These are phyloP conservation scores for Colletotrichum costaricense DNA, from an alignment of 2,329 filamentous ascomycete species.

Conservation along the genomic window DNA sequence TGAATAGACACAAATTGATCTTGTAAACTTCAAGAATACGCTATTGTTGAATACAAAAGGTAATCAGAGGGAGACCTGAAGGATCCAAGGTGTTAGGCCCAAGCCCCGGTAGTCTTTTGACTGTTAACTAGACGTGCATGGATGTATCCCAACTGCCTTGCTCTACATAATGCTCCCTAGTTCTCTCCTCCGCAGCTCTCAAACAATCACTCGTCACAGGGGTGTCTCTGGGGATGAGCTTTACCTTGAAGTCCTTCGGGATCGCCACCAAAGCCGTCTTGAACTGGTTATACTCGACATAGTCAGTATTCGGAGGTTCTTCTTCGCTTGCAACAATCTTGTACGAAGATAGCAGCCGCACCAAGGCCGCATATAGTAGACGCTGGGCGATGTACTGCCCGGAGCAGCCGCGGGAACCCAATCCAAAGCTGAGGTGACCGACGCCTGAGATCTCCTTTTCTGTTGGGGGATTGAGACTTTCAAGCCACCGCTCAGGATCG, in stretches of 20 bases:
- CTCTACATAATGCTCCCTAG: neutral
- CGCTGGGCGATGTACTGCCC: conserved; percentile 73
- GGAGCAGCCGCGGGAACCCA: conserved; percentile 72
- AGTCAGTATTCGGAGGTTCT: conserved; percentile 64
- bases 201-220: conserved; percentile 38
- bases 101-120: neutral
- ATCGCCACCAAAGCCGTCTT: conserved; percentile 70
- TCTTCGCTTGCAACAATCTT: conserved; percentile 54
- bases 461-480: neutral
- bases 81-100: too few relatives aligned
- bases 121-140: too few relatives aligned
- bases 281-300: conserved; percentile 66
- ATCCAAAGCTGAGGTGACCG: conserved; percentile 72
- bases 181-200: neutral
- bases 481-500: conserved; percentile 76
- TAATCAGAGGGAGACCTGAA: too few relatives aligned
- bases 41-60: too few relatives aligned
- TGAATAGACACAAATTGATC: too few relatives aligned
- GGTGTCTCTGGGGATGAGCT: conserved; percentile 60
- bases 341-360: conserved; percentile 70
- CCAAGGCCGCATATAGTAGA: conserved; percentile 70
- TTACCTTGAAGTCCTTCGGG: conserved; percentile 72
- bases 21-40: too few relatives aligned
- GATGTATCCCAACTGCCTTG: neutral
- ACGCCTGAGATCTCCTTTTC: conserved; percentile 65